Conservation (phyloP, 257 asterid genomes). For the Nemophila menziesii region DNA sequence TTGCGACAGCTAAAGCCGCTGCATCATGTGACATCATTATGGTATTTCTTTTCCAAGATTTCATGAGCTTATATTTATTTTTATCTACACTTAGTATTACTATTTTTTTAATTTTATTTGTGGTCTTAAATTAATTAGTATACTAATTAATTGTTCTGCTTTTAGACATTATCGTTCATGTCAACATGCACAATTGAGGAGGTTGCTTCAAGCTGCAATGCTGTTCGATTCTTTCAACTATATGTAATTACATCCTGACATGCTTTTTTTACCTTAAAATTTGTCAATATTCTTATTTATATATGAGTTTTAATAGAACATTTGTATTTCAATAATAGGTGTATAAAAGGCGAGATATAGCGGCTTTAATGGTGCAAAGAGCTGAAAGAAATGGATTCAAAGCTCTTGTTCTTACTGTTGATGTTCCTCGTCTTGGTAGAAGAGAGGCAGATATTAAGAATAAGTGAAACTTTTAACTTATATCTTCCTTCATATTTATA, state of each 20-base stretch:
- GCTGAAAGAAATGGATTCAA: conserved; percentile 60
- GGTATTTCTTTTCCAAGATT: conserved; percentile 23
- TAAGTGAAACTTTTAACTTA: conserved; percentile 17
- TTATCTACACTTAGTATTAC: no score
- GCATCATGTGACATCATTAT: conserved; percentile 43
- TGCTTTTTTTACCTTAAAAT: conserved; percentile 1
- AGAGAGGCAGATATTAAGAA: conserved; percentile 55
- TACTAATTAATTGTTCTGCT: conserved; percentile 1
- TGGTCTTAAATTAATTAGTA: not conserved
- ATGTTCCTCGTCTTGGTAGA: conserved; percentile 48
- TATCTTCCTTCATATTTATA: not conserved
- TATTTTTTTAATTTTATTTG: no score
- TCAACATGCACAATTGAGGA: conserved; percentile 50
- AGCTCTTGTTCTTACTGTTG: conserved; percentile 51
- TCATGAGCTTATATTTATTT: no score
- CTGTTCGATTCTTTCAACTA: conserved; percentile 55
- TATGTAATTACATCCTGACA: conserved; percentile 23
- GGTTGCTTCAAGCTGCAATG: conserved; percentile 56
- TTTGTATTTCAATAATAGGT: conserved; percentile 16
- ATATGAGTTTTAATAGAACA: not conserved
- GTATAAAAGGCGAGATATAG: conserved; percentile 38
- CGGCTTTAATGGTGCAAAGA: conserved; percentile 44
- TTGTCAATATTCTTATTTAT: not conserved
- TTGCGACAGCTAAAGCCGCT: conserved; percentile 59
- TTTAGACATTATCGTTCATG: conserved; percentile 38